phyloP scores from a whole-genome alignment of 1,284 basidiomycete genomes.

The Schizopora paradoxa region DNA sequence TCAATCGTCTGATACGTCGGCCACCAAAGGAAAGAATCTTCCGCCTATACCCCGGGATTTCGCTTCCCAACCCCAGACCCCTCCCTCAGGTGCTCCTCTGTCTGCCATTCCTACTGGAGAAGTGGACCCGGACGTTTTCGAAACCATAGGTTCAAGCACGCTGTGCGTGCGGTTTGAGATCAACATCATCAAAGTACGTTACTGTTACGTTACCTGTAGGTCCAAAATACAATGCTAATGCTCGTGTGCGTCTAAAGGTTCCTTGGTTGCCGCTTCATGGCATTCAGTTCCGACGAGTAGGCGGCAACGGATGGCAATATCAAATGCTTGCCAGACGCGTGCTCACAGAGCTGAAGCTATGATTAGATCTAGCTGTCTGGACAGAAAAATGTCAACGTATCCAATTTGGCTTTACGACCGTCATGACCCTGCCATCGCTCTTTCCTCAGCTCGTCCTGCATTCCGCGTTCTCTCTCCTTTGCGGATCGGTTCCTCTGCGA shows the following conservation, averaged over 20 bases:
- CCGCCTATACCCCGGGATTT: slow-evolving; percentile 72
- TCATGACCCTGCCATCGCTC: too few species aligned
- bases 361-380: too few species aligned
- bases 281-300: slow-evolving; percentile 89
- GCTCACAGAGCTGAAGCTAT: slow-evolving; percentile 89
- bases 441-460: too few species aligned
- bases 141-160: slow-evolving; percentile 66
- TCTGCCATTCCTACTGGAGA: slow-evolving; percentile 56
- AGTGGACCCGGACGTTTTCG: slow-evolving; percentile 64
- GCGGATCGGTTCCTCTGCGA: too few species aligned
- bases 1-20: slow-evolving; percentile 24
- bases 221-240: slow-evolving; percentile 15
- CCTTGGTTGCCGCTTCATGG: slow-evolving; percentile 93
- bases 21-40: slow-evolving; percentile 52
- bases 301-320: slow-evolving; percentile 97
- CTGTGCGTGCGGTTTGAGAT: slow-evolving; percentile 91
- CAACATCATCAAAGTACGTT: slow-evolving; percentile 85
- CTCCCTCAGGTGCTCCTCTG: slow-evolving; percentile 33
- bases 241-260: too few species aligned
- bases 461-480: too few species aligned
- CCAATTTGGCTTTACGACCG: too few species aligned
- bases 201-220: slow-evolving; percentile 1
- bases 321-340: slow-evolving; percentile 95
- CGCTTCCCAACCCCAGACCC: slow-evolving; percentile 25
- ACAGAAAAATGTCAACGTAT: too few species aligned